Base-by-base conservation (phyloP, 208 protist genomes). In the Wallacemonas sp. region DNA sequence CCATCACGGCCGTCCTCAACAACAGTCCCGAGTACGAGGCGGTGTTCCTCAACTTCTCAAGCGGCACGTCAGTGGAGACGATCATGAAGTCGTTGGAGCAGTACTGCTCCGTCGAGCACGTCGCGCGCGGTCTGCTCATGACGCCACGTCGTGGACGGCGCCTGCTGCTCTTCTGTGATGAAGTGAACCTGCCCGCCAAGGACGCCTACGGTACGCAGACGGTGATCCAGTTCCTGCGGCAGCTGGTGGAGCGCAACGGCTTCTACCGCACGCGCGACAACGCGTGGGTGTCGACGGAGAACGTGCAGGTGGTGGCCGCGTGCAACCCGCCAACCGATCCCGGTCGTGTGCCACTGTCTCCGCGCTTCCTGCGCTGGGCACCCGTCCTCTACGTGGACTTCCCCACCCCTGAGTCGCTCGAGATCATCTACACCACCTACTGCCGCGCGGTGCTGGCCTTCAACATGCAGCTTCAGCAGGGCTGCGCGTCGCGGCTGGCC, bases 281-380 rank as follows among this genome's bases (percentile, higher is more conserved):
- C 72, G 77, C 66, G 60, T 99, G 97, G 97, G 91, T 99, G 17
- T 84, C 64, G 26, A 72, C 99, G 11, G 90, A 99, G 71, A 75
- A 92, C 49, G 94, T 99, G 14, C 97, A 99, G 74, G 90, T 99
- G 30, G 92, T 99, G 19, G 97, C 94, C 14, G 92, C 92, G 17
- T 98, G 93, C 77, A 99, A 99, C 77, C 99, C 99, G 30, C 98
- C 98, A n/a, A 99, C 98, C 1, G 98, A 99, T 80, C 80, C 96
- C 8, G 98, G 98, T 39, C 97, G 99, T 65, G 92, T 99, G 32
- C 88, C 96, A 19, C 83, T 99, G 24, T 90, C 90, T 5, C 74
- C 88, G 24, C 84, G 98, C 32, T 99, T 99, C 70, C 83, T 99
- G 26, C 93, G 98, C 14, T 99, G 99, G 84, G 87, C 96, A 1